Evolutionary conservation across 305 asterid species (phyloP).

Genomic region (Withania somnifera): DNA sequence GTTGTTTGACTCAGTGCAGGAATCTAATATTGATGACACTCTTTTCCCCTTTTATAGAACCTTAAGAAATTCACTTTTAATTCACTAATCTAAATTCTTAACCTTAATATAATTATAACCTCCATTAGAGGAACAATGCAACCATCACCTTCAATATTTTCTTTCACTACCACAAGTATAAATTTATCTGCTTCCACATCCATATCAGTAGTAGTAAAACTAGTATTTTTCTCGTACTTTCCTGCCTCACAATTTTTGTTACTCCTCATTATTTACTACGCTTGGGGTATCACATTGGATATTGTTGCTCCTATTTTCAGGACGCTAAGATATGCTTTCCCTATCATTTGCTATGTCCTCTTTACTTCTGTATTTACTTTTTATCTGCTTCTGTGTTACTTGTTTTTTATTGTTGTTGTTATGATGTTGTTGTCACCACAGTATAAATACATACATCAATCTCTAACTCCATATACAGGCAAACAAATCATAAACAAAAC

Average conservation of each 20-base stretch:
- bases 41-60: neutral
- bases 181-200: no score
- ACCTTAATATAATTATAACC: neutral
- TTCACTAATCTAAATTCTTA: neutral
- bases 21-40: neutral
- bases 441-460: neutral
- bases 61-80: neutral
- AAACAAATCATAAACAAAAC: neutral
- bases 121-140: neutral
- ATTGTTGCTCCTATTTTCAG: neutral
- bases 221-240: no score
- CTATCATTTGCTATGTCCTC: neutral
- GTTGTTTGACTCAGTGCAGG: neutral
- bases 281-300: neutral
- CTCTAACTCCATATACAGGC: neutral
- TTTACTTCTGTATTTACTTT: neutral
- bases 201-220: no score
- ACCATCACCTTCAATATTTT: neutral
- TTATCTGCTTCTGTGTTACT: neutral
- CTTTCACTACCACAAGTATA: neutral
- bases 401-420: neutral
- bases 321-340: neutral
- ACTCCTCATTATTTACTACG: neutral
- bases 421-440: neutral
- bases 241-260: neutral